Conservation (phyloP, 768 basidiomycete genomes). For the Amanita polypyramis region DNA sequence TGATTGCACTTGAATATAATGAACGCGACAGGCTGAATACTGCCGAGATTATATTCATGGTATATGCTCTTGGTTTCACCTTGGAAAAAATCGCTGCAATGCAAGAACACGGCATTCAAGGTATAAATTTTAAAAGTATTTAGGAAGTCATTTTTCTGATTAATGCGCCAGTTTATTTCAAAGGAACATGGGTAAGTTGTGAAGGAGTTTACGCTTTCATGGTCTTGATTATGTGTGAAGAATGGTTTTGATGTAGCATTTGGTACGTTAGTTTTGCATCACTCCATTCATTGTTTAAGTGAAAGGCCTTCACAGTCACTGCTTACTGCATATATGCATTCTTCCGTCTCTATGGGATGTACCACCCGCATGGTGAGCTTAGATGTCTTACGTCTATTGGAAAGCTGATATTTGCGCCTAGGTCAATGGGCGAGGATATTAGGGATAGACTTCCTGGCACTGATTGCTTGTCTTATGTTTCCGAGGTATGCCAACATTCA, state of each 20-base stretch:
- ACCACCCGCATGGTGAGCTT: slow-evolving; percentile 41
- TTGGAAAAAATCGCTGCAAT: slow-evolving; percentile 90
- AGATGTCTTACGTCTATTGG: not conserved
- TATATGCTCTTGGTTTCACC: slow-evolving; percentile 72
- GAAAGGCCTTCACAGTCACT: slow-evolving; percentile 39
- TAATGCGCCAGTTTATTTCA: slow-evolving; percentile 54
- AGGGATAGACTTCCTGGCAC: slow-evolving; percentile 76
- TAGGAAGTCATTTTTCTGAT: not conserved
- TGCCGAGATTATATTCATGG: slow-evolving; percentile 68
- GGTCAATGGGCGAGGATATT: slow-evolving; percentile 55
- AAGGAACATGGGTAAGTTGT: slow-evolving; percentile 65
- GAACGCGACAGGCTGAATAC: slow-evolving; percentile 50
- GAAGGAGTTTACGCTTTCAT: not conserved
- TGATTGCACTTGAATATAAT: slow-evolving; percentile 71
- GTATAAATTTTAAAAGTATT: slow-evolving; percentile 24
- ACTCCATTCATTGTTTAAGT: not conserved
- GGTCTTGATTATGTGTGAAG: slow-evolving; percentile 23
- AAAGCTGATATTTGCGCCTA: slow-evolving; percentile 16
- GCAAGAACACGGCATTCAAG: slow-evolving; percentile 91
- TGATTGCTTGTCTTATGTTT: slow-evolving; percentile 87
- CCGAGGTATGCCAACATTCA: slow-evolving; percentile 43
- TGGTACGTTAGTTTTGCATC: slow-evolving; percentile 31
- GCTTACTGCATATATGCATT: slow-evolving; percentile 66
- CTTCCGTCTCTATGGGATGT: slow-evolving; percentile 75
- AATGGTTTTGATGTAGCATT: slow-evolving; percentile 94